Conservation (phyloP, 2,329 filamentous ascomycete species). For the Dactylellina leptospora region DNA sequence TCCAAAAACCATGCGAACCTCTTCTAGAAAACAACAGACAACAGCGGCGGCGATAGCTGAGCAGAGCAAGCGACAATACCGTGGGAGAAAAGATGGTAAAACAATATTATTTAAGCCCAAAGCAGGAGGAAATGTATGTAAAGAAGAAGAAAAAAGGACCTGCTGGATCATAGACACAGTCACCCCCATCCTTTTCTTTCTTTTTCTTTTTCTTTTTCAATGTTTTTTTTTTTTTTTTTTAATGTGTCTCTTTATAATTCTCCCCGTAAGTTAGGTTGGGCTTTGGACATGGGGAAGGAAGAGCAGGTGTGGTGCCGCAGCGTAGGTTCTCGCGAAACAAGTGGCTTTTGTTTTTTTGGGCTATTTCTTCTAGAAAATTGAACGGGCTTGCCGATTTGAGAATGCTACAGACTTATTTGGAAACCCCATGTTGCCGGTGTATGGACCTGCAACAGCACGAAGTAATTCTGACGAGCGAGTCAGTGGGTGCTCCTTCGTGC, state of each 20-base stretch:
- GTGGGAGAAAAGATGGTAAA: slow-evolving; percentile 30
- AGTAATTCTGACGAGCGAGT: slow-evolving; percentile 41
- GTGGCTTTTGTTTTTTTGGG: slow-evolving; percentile 42
- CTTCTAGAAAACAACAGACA: slow-evolving; percentile 42
- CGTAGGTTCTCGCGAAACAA: slow-evolving; percentile 51
- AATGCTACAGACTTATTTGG: slow-evolving; percentile 42
- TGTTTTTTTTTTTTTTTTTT: slow-evolving; percentile 29
- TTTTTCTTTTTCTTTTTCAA: not conserved
- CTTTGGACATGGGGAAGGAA: slow-evolving; percentile 44
- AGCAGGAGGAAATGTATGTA: too few relatives aligned
- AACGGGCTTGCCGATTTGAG: slow-evolving; percentile 52
- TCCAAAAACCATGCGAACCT: slow-evolving; percentile 45
- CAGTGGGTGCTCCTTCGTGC: slow-evolving; percentile 34
- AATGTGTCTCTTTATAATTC: slow-evolving; percentile 37
- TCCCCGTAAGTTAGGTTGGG: slow-evolving; percentile 33
- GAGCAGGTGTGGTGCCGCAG: slow-evolving; percentile 15
- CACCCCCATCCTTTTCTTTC: slow-evolving; percentile 12
- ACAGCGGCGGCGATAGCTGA: not conserved
- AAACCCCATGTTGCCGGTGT: slow-evolving; percentile 38
- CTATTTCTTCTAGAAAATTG: slow-evolving; percentile 46
- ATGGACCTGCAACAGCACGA: slow-evolving; percentile 27
- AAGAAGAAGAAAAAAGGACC: slow-evolving; percentile 39
- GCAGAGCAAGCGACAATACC: slow-evolving; percentile 8
- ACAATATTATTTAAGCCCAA: slow-evolving; percentile 50
- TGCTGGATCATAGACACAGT: slow-evolving; percentile 27